phyloP scores from a whole-genome alignment of 495 filamentous ascomycete species.

The Hypoxylon fuscum region DNA sequence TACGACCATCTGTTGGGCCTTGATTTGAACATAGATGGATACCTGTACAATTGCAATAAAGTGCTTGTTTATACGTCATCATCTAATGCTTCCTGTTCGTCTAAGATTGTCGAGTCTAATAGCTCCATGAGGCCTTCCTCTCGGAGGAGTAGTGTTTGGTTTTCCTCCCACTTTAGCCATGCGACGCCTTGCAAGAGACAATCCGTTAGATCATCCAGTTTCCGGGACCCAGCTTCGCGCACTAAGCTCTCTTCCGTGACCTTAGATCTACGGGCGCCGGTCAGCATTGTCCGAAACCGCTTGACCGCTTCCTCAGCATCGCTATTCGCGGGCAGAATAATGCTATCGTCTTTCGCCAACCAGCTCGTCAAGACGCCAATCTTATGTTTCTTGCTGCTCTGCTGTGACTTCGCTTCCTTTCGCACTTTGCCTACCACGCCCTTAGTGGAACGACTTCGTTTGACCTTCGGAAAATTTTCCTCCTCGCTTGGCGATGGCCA shows the following conservation, averaged over 20 bases:
- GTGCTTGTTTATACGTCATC: slow-evolving; percentile 20
- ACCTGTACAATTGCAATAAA: slow-evolving; percentile 37
- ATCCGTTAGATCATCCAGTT: slow-evolving; percentile 93
- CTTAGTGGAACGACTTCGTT: not conserved
- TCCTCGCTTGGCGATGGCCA: slow-evolving; percentile 45
- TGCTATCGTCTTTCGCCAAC: slow-evolving; percentile 48
- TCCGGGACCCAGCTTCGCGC: slow-evolving; percentile 53
- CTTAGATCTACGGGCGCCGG: slow-evolving; percentile 39
- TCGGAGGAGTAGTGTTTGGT: slow-evolving; percentile 59
- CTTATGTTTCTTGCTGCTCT: slow-evolving; percentile 68
- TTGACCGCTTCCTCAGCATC: slow-evolving; percentile 50
- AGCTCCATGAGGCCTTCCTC: slow-evolving; percentile 43
- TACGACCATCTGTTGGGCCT: slow-evolving; percentile 11
- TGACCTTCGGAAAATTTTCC: not conserved
- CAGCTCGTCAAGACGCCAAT: slow-evolving; percentile 69
- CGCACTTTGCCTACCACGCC: slow-evolving; percentile 20
- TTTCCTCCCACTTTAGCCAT: slow-evolving; percentile 85
- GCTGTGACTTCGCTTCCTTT: slow-evolving; percentile 40
- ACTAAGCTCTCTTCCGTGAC: slow-evolving; percentile 20
- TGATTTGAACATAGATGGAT: slow-evolving; percentile 31
- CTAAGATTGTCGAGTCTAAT: slow-evolving; percentile 21
- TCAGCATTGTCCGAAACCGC: slow-evolving; percentile 59
- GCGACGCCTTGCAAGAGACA: slow-evolving; percentile 86
- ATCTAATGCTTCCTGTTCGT: slow-evolving; percentile 11
- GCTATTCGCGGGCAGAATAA: slow-evolving; percentile 48